Base-by-base conservation (phyloP, 148 eudicot species). In the Vaccinium darrowii region DNA sequence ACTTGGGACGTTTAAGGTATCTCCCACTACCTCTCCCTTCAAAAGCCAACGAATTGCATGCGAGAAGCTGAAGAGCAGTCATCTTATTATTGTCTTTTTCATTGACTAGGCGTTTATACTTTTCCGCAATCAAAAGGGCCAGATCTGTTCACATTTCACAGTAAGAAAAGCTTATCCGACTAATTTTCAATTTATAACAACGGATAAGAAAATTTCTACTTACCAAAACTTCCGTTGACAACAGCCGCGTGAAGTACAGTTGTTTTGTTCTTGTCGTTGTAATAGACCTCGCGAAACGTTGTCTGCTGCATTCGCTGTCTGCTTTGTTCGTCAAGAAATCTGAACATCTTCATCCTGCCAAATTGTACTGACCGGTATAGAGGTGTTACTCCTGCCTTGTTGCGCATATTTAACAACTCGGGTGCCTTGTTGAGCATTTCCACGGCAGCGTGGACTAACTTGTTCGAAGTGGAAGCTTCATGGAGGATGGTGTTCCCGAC, bases 1-100 rank as follows among this genome's bases (percentile, higher is more conserved):
- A 33, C 36, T 33, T 33, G 36, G 2, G 57, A 10, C 57, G 8
- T 18, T 18, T 16, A 58, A 18, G 19, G 19, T 16, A 15, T 3
- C 19, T 1, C 21, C 62, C 21, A 15, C 62, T 4, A 16, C 62
- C 62, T 16, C 62, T 57, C 15, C 21, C 3, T 54, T 54, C 7
- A 36, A 84, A 58, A 43, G 67, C 74, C 1, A 71, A 58, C 10
- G 78, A 16, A 56, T 53, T 83, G 79, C 67, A 72, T 1, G 85
- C 51, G 33, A 83, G 85, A 83, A 76, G 85, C 76, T 76, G 85
- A 57, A 84, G 85, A 76, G 81, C 73, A 21, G 81, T 84, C 85
- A 84, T 84, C 18, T 39, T 58, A 16, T 84, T 74, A 39, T 39
- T 73, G 50, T 84, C 85, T 52, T 76, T 12, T 25, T 11, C 81